These are phyloP conservation scores for Xylaria sp. DNA, from an alignment of 2,329 filamentous ascomycete species.

Conservation along the genomic window DNA sequence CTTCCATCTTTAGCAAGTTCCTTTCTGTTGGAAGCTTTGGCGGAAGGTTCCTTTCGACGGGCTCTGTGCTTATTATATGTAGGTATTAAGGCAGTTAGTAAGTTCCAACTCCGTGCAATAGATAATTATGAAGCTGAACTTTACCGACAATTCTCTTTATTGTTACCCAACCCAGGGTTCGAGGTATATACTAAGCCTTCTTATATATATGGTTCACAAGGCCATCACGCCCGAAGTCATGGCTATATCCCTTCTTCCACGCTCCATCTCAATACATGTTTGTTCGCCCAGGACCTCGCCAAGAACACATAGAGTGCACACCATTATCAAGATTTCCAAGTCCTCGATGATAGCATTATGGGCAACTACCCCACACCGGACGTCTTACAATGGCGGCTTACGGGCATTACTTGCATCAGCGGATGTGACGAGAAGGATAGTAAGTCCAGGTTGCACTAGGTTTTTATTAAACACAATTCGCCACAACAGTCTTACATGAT, in stretches of 20 bases:
- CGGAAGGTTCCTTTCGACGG: not conserved
- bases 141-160: not conserved
- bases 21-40: constrained; percentile 15
- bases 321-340: constrained; percentile 10
- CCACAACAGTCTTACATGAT: not conserved
- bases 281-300: not conserved
- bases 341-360: not conserved
- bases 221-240: not conserved
- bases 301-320: not conserved
- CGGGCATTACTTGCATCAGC: constrained; percentile 5
- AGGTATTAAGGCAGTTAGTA: not conserved
- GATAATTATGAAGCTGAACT: not conserved
- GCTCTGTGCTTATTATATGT: not conserved
- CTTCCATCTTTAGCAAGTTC: constrained; percentile 26
- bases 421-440: not conserved
- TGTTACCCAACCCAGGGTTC: not conserved
- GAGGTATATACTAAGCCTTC: not conserved
- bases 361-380: constrained; percentile 1
- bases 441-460: not conserved
- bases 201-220: not conserved
- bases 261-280: not conserved
- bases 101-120: not conserved
- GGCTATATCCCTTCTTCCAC: not conserved
- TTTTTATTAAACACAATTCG: not conserved
- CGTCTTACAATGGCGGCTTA: constrained; percentile 2